These are phyloP conservation scores for Candida dajiaensis DNA, from an alignment of 805 yeast species.

Conservation along the genomic window DNA sequence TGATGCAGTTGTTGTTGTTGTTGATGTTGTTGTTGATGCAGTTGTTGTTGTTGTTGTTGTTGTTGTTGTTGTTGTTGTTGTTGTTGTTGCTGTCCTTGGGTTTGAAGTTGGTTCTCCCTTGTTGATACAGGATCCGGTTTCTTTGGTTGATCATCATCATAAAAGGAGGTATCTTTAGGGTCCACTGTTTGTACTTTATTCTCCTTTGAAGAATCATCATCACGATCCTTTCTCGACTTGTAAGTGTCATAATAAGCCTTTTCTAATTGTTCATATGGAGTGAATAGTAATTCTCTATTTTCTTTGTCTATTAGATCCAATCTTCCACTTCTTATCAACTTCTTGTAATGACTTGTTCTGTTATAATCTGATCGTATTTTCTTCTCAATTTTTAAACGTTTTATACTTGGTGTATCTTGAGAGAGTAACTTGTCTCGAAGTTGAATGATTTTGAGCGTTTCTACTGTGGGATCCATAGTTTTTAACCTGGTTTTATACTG, in stretches of 20 bases:
- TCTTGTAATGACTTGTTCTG: conserved; percentile 17
- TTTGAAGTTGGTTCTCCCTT: background rate
- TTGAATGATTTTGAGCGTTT: conserved; percentile 12
- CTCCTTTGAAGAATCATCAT: conserved; percentile 1
- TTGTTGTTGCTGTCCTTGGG: background rate
- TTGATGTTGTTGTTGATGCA: conserved; percentile 1
- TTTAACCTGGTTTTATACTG: no score
- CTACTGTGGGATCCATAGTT: background rate
- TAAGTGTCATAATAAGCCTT: conserved; percentile 17
- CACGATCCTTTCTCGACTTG: conserved; percentile 19
- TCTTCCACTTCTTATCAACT: conserved; percentile 20
- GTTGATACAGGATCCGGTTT: background rate
- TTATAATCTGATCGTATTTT: conserved; percentile 15
- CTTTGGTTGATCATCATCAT: background rate
- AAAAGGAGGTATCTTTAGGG: background rate
- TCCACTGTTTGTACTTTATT: background rate
- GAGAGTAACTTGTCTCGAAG: conserved; percentile 13
- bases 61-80: no score
- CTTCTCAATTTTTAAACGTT: conserved; percentile 16
- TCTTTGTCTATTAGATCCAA: conserved; percentile 18
- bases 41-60: background rate
- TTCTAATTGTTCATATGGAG: conserved; percentile 10
- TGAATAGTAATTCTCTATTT: conserved; percentile 11
- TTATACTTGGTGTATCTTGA: conserved; percentile 3
- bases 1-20: no score